Base-by-base conservation (phyloP, 345 rosid species). In the Litchi chinensis region DNA sequence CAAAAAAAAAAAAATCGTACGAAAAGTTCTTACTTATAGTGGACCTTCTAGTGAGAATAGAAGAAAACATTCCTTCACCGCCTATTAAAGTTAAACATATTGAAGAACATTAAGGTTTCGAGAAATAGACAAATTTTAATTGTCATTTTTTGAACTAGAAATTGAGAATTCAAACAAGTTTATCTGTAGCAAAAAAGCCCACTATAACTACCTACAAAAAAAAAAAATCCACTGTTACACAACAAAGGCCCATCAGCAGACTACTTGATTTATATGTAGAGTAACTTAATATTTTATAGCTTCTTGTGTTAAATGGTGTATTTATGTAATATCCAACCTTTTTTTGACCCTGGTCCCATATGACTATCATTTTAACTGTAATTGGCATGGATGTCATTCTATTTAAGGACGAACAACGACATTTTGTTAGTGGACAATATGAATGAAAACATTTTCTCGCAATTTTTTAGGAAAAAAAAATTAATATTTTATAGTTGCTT, bases 331-430 rank as follows among this genome's bases (percentile, higher is more conserved):
- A 46, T 37, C 5, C 73, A 46, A 39, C 1, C 1, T 4, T 39
- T 8, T 60, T 62, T 5, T 16, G 11, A 22, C 46, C 9, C 21
- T n/a, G 43, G 54, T 39, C 44, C 63, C 9, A 12, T 10, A 10
- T 13, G 44, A 21, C 37, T 44, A 43, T 19, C 40, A 57, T 56
- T 19, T 11, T 32, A 21, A 59, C 37, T 48, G 18, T 15, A 13
- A n/a, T 56, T 21, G 54, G 56, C 32, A 44, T 56, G 32, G 70
- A 83, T 74, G 65, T 77, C 74, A 80, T 83, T 71, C 57, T 41
- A 65, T 80, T 32, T 39, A 21, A 32, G 63, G 65, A 24, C 74
- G n/a, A 59, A 73, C 19, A 65, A 8, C 11, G 50, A 76, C 68
- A 64, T 40, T 59, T 22, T 43, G 32, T 57, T 12, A 52, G 77